phyloP scores from a whole-genome alignment of 495 filamentous ascomycete species.

The Darksidea phi region DNA sequence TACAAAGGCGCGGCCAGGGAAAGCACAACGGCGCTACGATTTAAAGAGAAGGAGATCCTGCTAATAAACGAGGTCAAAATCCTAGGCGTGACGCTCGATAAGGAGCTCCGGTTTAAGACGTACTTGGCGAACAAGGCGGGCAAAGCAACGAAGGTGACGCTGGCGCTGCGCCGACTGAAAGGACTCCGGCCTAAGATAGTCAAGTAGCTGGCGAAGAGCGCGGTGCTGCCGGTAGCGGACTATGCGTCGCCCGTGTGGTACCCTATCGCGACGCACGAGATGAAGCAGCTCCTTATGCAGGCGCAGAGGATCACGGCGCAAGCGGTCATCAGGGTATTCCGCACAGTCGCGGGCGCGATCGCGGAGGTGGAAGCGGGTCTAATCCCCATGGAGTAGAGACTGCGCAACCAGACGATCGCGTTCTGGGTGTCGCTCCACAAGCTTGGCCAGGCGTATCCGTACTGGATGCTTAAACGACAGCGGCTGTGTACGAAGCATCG shows the following conservation, averaged over 20 bases:
- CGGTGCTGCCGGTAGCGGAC: slow-evolving; percentile 21
- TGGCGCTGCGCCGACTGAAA: slow-evolving; percentile 12
- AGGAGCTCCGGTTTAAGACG: slow-evolving; percentile 30
- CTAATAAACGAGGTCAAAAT: slow-evolving; percentile 30
- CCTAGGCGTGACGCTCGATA: slow-evolving; percentile 30
- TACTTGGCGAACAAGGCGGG: slow-evolving; percentile 19
- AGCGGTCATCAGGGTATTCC: slow-evolving; percentile 17
- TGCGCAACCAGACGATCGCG: slow-evolving; percentile 20
- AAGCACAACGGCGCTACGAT: slow-evolving; percentile 3
- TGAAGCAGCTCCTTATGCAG: slow-evolving; percentile 12
- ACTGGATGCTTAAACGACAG: too few species aligned
- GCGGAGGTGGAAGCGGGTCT: slow-evolving; percentile 19
- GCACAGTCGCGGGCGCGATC: slow-evolving; percentile 16
- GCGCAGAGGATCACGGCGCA: slow-evolving; percentile 23
- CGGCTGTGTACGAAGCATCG: too few species aligned
- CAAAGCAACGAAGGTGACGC: slow-evolving; percentile 19
- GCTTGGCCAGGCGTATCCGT: too few species aligned
- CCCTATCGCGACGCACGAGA: slow-evolving; percentile 10
- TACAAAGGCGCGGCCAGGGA: slow-evolving; percentile 9
- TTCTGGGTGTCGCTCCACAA: slow-evolving; percentile 1
- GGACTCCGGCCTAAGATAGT: slow-evolving; percentile 17
- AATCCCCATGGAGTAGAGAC: slow-evolving; percentile 24
- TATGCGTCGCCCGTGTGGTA: slow-evolving; percentile 19
- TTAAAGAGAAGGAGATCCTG: slow-evolving; percentile 25
- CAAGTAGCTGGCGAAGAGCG: slow-evolving; percentile 20